Evolutionary conservation across 371 early-diverging fungal species (phyloP), one percentile per base, ranked within the genome.

Genomic region (Lichtheimia hyalospora): DNA sequence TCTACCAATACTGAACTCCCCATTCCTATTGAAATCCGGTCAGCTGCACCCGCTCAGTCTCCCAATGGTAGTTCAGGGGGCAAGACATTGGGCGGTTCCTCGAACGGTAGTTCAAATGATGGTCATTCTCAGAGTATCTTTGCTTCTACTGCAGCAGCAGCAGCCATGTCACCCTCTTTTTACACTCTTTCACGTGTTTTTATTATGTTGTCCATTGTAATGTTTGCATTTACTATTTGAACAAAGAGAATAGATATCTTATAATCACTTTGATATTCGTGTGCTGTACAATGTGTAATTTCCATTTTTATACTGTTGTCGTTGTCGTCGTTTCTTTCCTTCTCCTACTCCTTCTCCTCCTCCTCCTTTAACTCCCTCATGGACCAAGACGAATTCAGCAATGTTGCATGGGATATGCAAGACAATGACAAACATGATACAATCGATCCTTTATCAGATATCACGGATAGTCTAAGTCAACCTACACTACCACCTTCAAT

Each of bases 21-120:
- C 54, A 64, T 79, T 21, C 80, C 80, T 27, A 74, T 79, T 21
- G 64, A 64, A n/a, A 68, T 79, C 48, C 68, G 69, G 41, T 63
- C 78, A 20, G 73, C 68, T 39, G 73, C 79, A 21, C 8, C 68
- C 49, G 48, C 66, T 13, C 40, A 3, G n/a, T 16, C 50, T 39
- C 41, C 58, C 44, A 39, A 2, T 12, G 25, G 50, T 3, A 41
- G 49, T 15, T 40, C 58, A 40, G 49, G 58, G 27, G 57, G 57
- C 13, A 56, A 44, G 24, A 44, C 56, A 5, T 42, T 16, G 23
- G 56, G 43, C 10, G 21, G 49, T 40, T 46, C 58, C 14, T 49
- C 24, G 23, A 40, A 34, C 23, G 57, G 49, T n/a, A n/a, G 12
- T 14, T 18, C 50, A 41, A 28, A 49, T 16, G 49, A 49, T 23